A percentile compares a stretch with the other conserved stretches of the same genome.
Evolutionary conservation across 148 eudicot species (phyloP).

Genomic region (Talinum fruticosum): DNA sequence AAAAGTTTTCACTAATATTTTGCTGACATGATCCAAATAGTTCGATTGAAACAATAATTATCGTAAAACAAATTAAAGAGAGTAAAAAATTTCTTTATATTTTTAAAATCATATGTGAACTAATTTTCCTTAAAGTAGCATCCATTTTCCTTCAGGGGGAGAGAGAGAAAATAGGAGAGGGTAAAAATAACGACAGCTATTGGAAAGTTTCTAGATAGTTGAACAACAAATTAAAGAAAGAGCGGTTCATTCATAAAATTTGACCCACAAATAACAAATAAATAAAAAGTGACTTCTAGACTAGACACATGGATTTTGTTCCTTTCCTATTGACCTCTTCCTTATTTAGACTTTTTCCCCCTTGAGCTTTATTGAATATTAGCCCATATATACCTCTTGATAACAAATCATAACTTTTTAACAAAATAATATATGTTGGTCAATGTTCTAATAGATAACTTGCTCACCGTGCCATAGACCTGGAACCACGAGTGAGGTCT

Average conservation of each 20-base stretch:
- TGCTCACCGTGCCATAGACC: background rate
- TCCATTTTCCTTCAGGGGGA: background rate
- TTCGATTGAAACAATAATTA: background rate
- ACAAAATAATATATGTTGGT: background rate
- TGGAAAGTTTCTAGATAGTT: conserved; percentile 30
- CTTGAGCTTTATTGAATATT: background rate
- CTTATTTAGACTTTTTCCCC: background rate
- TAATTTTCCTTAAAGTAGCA: no score
- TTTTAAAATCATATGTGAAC: no score
- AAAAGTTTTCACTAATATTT: no score
- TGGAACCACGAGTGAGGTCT: background rate
- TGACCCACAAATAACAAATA: background rate
- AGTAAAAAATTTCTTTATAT: no score
- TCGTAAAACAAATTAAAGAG: background rate
- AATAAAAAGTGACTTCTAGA: no score
- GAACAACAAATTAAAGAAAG: conserved; percentile 18
- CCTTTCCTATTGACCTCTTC: background rate
- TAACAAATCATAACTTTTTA: background rate
- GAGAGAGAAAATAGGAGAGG: background rate
- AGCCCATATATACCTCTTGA: background rate
- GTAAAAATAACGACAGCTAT: background rate
- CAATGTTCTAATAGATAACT: background rate
- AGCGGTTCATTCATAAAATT: background rate
- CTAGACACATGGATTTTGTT: background rate
- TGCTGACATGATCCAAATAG: no score